A percentile compares a stretch with the other conserved stretches of the same genome.
These are phyloP conservation scores for Lathyrus oleraceus DNA, from an alignment of 306 rosid species.

Conservation along the genomic window DNA sequence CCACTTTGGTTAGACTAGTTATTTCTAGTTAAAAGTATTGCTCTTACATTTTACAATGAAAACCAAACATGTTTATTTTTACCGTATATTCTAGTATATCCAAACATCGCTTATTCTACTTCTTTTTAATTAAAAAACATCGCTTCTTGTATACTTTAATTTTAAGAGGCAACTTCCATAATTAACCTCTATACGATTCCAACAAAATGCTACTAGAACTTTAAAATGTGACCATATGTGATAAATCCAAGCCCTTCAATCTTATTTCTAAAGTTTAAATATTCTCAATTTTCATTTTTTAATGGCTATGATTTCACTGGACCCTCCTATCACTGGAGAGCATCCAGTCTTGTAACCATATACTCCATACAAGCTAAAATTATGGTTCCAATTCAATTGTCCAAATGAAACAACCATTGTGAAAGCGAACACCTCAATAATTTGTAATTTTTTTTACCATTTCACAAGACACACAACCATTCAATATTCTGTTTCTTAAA, in stretches of 20 bases:
- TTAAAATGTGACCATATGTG: not conserved
- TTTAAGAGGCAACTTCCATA: too few relatives aligned
- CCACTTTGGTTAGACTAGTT: not conserved
- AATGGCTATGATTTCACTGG: too few relatives aligned
- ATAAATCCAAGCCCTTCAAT: too few relatives aligned
- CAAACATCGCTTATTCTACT: not conserved
- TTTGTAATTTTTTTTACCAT: not conserved
- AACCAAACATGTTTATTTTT: not conserved
- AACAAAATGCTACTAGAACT: not conserved
- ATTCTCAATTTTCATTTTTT: too few relatives aligned
- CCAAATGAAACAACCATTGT: not conserved
- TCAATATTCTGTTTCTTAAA: constrained; percentile 10
- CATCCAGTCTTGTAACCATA: too few relatives aligned
- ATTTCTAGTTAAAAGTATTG: not conserved
- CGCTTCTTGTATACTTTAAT: not conserved
- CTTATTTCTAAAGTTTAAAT: too few relatives aligned
- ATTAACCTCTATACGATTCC: not conserved
- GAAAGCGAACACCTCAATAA: not conserved
- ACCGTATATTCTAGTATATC: not conserved
- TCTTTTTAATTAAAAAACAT: too few relatives aligned
- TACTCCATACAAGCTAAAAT: not conserved
- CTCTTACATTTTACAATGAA: not conserved
- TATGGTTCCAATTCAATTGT: not conserved
- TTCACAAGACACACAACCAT: not conserved
- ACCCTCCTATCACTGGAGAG: too few relatives aligned